Base-by-base conservation (phyloP, 306 rosid species). In the Sesbania bispinosa region DNA sequence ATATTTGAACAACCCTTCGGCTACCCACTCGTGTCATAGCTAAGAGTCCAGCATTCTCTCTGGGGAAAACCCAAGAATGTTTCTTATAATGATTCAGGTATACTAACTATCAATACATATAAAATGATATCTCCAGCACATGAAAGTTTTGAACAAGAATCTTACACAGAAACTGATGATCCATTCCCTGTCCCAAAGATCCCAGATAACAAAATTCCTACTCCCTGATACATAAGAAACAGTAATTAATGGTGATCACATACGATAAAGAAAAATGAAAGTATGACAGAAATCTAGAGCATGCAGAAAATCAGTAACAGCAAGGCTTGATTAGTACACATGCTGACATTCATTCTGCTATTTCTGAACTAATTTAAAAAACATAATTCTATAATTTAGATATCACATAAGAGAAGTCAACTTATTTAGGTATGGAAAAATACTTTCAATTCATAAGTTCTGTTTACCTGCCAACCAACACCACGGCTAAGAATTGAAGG, bases 401-500 rank as follows among this genome's bases (percentile, higher is more conserved):
- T 13, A 19, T 19, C 61, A 61, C 29, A 38, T 13, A 20, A 21
- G 63, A 71, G 27, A 62, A 62, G 14, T 48, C 15, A 29, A 42
- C 23, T 64, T 15, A 30, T 42, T 20, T n/a, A 54, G 27, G 43
- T 2, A 33, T 19, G 9, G 13, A 5, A 54, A 64, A 11, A 19
- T 19, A 13, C 7, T 58, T 35, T 10, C 7, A 26, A 32, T 67
- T 80, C 24, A 27, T 46, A 9, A 45, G 24, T 48, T 39, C 2
- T 55, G 13, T 55, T 58, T 90, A 94, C 99, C 97, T 94, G 97
- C 99, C 99, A 94, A 52, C 97, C 99, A 10, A 94, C 81, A 24
- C 97, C 99, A 0, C 97, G 97, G 84, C 96, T 94, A 66, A 91
- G 92, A 68, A 94, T 71, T 33, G 97, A 84, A 42, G 99, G 97